phyloP scores from a whole-genome alignment of 441 rosid genomes.

The Aquilaria agallochum region DNA sequence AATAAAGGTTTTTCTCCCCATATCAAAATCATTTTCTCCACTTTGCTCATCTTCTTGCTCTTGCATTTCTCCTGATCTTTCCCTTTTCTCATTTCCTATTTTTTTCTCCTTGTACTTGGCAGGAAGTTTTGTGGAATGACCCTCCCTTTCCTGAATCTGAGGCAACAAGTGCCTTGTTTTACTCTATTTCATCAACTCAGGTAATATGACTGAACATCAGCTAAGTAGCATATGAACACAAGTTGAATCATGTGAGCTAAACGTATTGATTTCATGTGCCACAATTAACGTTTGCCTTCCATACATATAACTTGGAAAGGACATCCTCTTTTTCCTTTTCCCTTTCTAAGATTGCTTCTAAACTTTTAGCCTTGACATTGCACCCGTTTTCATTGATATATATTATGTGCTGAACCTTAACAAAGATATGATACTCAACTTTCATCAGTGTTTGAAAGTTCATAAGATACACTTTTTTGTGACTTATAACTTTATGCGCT shows the following conservation, averaged over 20 bases:
- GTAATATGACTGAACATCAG: conserved; percentile 19
- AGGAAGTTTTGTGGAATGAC: conserved; percentile 97
- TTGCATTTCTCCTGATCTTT: background rate
- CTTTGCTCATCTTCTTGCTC: conserved; percentile 5
- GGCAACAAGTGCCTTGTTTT: conserved; percentile 87
- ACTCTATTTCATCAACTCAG: conserved; percentile 97
- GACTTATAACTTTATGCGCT: background rate
- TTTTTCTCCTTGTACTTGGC: conserved; percentile 14
- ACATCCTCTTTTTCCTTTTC: too few species aligned
- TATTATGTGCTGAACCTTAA: too few species aligned
- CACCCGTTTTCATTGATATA: too few species aligned
- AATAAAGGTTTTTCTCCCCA: conserved; percentile 56
- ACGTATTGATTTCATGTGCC: too few species aligned
- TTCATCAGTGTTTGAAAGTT: background rate
- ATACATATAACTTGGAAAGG: too few species aligned
- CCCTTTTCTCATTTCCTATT: background rate
- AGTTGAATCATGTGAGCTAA: too few species aligned
- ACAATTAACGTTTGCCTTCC: too few species aligned
- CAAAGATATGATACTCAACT: too few species aligned
- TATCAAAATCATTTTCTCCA: conserved; percentile 4
- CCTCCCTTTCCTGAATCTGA: conserved; percentile 81
- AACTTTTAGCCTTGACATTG: too few species aligned
- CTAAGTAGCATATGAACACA: too few species aligned
- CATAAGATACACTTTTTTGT: background rate
- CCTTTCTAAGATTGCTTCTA: too few species aligned